Evolutionary conservation across 1,284 basidiomycete genomes (phyloP).

Genomic region (Leccinum subspadiceum): DNA sequence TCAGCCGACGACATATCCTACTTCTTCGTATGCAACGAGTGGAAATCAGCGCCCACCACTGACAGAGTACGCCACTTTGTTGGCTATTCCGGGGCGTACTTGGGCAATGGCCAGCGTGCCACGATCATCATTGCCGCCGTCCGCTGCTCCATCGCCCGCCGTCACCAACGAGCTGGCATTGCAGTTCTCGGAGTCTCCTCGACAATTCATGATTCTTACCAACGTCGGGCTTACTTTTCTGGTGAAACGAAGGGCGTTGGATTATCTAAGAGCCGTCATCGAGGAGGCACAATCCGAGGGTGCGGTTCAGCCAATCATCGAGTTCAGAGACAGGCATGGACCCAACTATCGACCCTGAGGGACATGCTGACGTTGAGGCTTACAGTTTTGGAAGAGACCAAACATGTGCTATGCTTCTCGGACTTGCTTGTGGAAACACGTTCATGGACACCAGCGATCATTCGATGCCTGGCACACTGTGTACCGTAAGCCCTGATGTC

Average conservation of each 20-base stretch:
- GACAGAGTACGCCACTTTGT: conserved; percentile 72
- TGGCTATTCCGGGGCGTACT: conserved; percentile 77
- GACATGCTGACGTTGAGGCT: conserved; percentile 4
- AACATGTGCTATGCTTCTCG: conserved; percentile 89
- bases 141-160: conserved; percentile 45
- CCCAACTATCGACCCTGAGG: conserved; percentile 5
- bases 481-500: conserved; percentile 57
- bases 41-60: conserved; percentile 57
- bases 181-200: conserved; percentile 71
- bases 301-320: conserved; percentile 66
- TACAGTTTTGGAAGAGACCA: conserved; percentile 83
- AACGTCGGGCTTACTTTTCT: conserved; percentile 83
- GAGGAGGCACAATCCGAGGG: conserved; percentile 70
- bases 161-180: conserved; percentile 78
- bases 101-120: conserved; percentile 76
- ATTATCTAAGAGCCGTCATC: conserved; percentile 73
- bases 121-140: conserved; percentile 32
- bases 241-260: conserved; percentile 80
- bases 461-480: conserved; percentile 47
- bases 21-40: conserved; percentile 39
- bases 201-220: conserved; percentile 84
- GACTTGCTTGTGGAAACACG: conserved; percentile 72
- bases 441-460: conserved; percentile 59
- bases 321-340: conserved; percentile 68
- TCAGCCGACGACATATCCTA: conserved; percentile 33